phyloP scores from a whole-genome alignment of 208 protist genomes.

The Wallacemonas sp. region DNA sequence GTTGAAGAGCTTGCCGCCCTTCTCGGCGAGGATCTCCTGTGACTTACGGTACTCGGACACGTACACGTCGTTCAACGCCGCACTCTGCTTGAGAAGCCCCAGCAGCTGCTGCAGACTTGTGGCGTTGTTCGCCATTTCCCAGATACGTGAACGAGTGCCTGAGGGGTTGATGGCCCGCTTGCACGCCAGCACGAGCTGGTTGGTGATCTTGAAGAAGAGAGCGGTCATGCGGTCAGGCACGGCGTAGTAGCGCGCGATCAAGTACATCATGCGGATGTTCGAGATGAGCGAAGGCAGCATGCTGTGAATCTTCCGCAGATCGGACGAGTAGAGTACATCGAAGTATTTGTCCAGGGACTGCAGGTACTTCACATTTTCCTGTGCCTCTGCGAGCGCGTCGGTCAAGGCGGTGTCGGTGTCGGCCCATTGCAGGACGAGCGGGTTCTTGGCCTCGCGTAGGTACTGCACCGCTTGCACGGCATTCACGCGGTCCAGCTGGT shows the following conservation, averaged over 20 bases:
- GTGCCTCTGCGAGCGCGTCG: slow-evolving; percentile 96
- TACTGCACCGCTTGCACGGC: slow-evolving; percentile 87
- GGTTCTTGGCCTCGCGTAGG: slow-evolving; percentile 81
- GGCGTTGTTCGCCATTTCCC: slow-evolving; percentile 86
- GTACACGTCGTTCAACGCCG: slow-evolving; percentile 93
- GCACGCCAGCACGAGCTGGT: slow-evolving; percentile 95
- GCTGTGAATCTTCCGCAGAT: slow-evolving; percentile 92
- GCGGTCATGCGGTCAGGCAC: slow-evolving; percentile 94
- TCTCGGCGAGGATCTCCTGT: slow-evolving; percentile 79
- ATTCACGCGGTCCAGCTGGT: slow-evolving; percentile 81
- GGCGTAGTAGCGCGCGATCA: slow-evolving; percentile 96
- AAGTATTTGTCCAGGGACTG: slow-evolving; percentile 96
- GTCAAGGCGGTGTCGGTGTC: slow-evolving; percentile 90
- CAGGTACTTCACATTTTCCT: slow-evolving; percentile 98
- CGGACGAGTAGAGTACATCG: slow-evolving; percentile 94
- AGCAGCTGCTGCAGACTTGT: slow-evolving; percentile 80
- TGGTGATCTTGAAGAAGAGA: slow-evolving; percentile 97
- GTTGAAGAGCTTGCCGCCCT: slow-evolving; percentile 81
- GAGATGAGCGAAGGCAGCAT: slow-evolving; percentile 94
- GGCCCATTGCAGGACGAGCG: slow-evolving; percentile 85
- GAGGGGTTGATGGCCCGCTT: slow-evolving; percentile 91
- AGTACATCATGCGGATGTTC: slow-evolving; percentile 97
- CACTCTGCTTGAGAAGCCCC: slow-evolving; percentile 80
- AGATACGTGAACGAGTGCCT: slow-evolving; percentile 84
- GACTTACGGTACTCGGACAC: slow-evolving; percentile 91